Evolutionary conservation across 495 filamentous ascomycete genomes (phyloP), one percentile per base, ranked within the genome.

Genomic region (Penicillium argentinense): DNA sequence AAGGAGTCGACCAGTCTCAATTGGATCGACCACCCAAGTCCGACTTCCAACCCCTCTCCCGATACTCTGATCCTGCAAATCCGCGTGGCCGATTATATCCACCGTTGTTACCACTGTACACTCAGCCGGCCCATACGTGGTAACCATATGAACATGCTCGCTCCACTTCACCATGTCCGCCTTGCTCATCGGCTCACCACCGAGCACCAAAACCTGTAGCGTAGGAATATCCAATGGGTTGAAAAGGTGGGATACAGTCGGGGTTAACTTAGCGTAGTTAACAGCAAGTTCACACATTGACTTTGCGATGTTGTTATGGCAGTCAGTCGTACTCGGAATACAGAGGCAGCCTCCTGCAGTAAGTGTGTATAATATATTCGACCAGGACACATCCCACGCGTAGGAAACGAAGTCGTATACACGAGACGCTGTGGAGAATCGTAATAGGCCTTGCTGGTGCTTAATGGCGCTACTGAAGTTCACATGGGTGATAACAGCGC

Each of bases 401-500:
- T 63, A 53, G n/a, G 54, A 23, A 2, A 51, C 37, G 18, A 42
- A 42, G 23, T 66, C 54, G 9, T 59, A 49, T 3, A 60, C 49
- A 9, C 57, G 39, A 9, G 44, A 30, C 9, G 34, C 19, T 4
- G 53, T 28, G 42, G 77, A 67, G 72, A 79, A 6, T 9, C 28
- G 16, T 9, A 29, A 22, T 17, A 4, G 8, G 0, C 11, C 19
- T 49, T 53, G 9, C 16, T 56, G 53, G 14, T 55, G 41, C 4
- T 28, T 13, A 7, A 51, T 43, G 13, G 42, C 49, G 17, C 49
- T 68, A 22, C 50, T 46, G 78, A 74, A 57, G 85, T 90, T 45
- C 8, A 84, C 74, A 52, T 92, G 88, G 2, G 80, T 86, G 25
- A 93, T 78, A 29, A 85, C 71, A 46, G 85, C 89, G 5, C 88